Evolutionary conservation across 2,329 filamentous ascomycete species (phyloP).

Genomic region (Dissoconium aciculare): DNA sequence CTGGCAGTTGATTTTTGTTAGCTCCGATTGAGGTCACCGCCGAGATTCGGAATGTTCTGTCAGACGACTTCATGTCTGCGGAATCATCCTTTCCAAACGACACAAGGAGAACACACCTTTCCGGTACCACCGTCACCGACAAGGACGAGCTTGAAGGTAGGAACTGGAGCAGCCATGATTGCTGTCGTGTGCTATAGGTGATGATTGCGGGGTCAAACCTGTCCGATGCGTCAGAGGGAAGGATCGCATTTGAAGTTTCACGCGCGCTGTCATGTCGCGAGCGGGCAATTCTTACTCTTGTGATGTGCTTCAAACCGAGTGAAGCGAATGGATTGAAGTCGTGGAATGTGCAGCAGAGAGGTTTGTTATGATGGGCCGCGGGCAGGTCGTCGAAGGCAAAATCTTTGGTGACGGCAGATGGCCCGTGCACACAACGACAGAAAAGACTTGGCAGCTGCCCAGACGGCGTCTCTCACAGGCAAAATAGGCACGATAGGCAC

Average conservation of each 20-base stretch:
- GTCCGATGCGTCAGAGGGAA: too few species aligned
- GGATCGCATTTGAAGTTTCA: too few species aligned
- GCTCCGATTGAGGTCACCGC: too few species aligned
- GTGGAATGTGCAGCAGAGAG: neutral
- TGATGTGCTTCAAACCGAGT: neutral
- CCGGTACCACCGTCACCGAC: conserved; percentile 98
- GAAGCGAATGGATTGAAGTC: neutral
- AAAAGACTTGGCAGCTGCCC: conserved; percentile 1
- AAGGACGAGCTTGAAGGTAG: conserved; percentile 99
- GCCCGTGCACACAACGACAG: neutral
- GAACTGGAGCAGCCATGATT: conserved; percentile 25
- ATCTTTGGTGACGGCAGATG: neutral
- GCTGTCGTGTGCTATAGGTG: conserved; percentile 16
- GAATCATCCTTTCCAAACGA: too few species aligned
- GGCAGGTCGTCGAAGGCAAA: neutral
- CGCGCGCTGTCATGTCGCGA: neutral
- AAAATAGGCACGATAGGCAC: too few species aligned
- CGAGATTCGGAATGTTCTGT: too few species aligned
- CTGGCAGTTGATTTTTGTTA: conserved; percentile 34
- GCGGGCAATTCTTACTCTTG: neutral
- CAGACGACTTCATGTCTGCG: too few species aligned
- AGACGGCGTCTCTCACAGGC: too few species aligned
- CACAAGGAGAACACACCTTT: conserved; percentile 61
- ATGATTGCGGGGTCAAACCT: conserved; percentile 1
- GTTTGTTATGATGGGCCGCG: neutral